phyloP scores from a whole-genome alignment of 73 alveolate genomes.

The Tetrahymena elliotti region DNA sequence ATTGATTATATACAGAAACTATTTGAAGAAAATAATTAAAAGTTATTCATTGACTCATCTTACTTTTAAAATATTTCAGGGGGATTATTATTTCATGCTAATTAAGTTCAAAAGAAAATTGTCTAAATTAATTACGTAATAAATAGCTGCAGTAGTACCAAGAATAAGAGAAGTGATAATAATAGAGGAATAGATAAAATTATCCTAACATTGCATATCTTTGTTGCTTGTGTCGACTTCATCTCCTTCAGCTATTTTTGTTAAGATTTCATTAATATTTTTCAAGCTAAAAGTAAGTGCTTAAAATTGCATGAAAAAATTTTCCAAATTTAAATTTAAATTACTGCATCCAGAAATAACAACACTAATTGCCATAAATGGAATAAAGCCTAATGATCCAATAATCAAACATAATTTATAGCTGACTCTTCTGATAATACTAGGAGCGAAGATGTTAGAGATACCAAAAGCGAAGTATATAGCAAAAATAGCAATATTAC shows the following conservation, averaged over 20 bases:
- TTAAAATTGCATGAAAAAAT: background rate
- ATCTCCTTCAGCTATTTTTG: background rate
- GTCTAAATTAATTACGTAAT: background rate
- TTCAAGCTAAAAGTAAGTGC: background rate
- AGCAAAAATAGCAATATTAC: background rate
- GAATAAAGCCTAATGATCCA: background rate
- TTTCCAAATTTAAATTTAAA: background rate
- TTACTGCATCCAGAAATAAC: background rate
- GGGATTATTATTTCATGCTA: background rate
- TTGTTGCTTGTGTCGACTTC: background rate
- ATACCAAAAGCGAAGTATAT: background rate
- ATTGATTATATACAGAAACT: background rate
- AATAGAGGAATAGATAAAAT: background rate
- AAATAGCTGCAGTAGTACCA: background rate
- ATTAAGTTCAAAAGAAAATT: background rate
- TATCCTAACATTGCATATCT: background rate
- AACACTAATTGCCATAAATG: background rate
- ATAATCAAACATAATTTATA: background rate
- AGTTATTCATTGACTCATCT: too few relatives aligned
- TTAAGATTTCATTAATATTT: background rate
- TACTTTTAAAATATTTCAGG: background rate
- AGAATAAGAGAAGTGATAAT: background rate
- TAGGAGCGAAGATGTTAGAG: background rate
- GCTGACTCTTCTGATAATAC: background rate
- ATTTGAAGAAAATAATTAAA: background rate